phyloP scores from a whole-genome alignment of 2,329 filamentous ascomycete genomes.

The Ophiognomonia clavigignenti-juglandacearum region DNA sequence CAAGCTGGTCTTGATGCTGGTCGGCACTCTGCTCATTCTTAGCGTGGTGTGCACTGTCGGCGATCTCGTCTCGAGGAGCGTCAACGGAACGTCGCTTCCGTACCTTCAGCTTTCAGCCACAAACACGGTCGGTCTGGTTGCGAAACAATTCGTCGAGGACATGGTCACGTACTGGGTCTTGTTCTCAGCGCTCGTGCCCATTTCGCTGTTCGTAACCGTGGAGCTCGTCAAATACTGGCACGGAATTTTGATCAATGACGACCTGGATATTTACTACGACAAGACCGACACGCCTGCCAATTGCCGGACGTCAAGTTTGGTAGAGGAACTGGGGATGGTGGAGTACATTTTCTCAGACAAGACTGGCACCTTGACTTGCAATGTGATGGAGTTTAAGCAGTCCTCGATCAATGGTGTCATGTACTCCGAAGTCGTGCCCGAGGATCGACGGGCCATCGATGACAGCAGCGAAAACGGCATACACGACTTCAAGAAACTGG shows the following conservation, averaged over 20 bases:
- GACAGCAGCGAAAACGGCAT: conserved; percentile 75
- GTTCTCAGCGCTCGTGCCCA: conserved; percentile 93
- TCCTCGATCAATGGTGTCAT: conserved; percentile 90
- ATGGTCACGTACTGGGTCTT: conserved; percentile 98
- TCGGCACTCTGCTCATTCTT: conserved; percentile 75
- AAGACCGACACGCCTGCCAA: conserved; percentile 93
- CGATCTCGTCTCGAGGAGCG: conserved; percentile 74
- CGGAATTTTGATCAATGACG: conserved; percentile 94
- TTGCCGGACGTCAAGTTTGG: conserved; percentile 90
- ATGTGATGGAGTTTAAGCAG: conserved; percentile 98
- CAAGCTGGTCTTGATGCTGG: conserved; percentile 83
- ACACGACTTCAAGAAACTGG: conserved; percentile 75
- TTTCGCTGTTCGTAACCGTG: conserved; percentile 95
- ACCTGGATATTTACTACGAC: conserved; percentile 96
- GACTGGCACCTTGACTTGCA: conserved; percentile 95
- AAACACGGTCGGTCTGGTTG: conserved; percentile 49
- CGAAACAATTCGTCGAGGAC: conserved; percentile 82
- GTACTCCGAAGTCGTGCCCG: conserved; percentile 86
- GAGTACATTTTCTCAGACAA: conserved; percentile 99
- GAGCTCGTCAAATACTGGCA: conserved; percentile 98
- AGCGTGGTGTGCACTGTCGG: conserved; percentile 89
- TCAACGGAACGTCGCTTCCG: conserved; percentile 53
- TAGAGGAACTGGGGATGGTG: conserved; percentile 96
- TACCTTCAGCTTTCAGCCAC: conserved; percentile 69
- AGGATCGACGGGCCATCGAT: conserved; percentile 78